Evolutionary conservation across 164 flowering plant species (phyloP), one percentile per base, ranked within the genome.

Genomic region (Piper longum): DNA sequence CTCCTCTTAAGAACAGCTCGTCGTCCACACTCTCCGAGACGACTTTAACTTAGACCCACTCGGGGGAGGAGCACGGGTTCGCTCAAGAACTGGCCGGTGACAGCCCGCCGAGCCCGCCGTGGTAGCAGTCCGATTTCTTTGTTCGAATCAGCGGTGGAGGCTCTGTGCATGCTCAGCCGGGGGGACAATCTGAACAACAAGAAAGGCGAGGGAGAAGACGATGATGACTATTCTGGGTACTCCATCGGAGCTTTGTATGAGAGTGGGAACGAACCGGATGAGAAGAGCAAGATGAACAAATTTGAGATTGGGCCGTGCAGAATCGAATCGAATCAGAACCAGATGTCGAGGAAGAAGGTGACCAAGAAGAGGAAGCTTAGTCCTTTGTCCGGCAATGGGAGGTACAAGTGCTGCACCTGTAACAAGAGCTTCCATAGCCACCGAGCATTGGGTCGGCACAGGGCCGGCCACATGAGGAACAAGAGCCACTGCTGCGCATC

Each of bases 391-490:
- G 36, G 36, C 2, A 26, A 26, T 26, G 36, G 36, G 36, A 26
- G 36, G 43, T 70, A 61, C 65, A 72, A 16, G 26, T 86, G 88
- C 70, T 64, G 11, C 40, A 76, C 67, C 43, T 88, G 91, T 67
- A 69, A 65, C 68, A 83, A 80, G 59, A 18, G 68, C 36, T 86
- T 84, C 65, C 8, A 71, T 17, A 70, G 81, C 11, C 76, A 79
- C 64, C 91, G 86, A 71, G 89, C 90, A 11, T 64, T 81, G 61
- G 96, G 89, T n/a, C 89, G 91, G 12, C 91, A 88, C 64, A 80
- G 56, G 68, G 80, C 96, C 4, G 80, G 85, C 69, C 86, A 85
- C 61, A 81, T 73, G 68, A 81, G 74, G 57, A 8, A 43, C 68
- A 79, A 66, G 66, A 58, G 41, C 62, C 36, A 26, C 36, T 2